Base-by-base conservation (phyloP, 805 yeast species). In the Zygosaccharomyces pseudorouxii region DNA sequence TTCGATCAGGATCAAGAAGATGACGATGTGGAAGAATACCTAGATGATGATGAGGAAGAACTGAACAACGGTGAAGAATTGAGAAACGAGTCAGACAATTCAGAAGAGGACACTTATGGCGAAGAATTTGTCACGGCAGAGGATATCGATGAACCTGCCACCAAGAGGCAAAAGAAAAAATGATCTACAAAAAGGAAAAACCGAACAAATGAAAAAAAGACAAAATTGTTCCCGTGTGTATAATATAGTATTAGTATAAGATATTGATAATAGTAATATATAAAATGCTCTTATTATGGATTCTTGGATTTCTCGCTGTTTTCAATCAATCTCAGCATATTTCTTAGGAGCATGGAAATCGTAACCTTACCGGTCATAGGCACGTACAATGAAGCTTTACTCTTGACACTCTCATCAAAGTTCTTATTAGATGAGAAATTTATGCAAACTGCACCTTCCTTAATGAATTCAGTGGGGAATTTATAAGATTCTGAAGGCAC, bases 321-420 rank as follows among this genome's bases (percentile, higher is more conserved):
- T 43, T 84, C 82, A 55, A 86, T 79, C 55, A 93, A 73, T 56
- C 99, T 79, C 50, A 93, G 69, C 69, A 93, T 73, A 66, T 93
- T 93, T 67, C 99, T 81, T 68, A 93, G 71, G 37, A 93, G 71
- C 97, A 93, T 93, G 51, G 96, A 80, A 53, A 93, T 90, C 33
- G 99, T 93, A 29, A 93, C 98, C 68, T 93, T 93, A 14, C 99
- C 99, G 27, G 89, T 88, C 62, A 89, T 84, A 14, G 99, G 98
- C 30, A 93, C 97, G 63, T 92, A 93, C 38, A 93, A 72, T 1
- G 96, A 84, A 5, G 99, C 98, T 57, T 79, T 84, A 46, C 77
- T 77, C 70, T 92, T 92, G 49, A 93, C 86, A 48, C 79, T 83
- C 20, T 86, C 92, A 53, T 78, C 75, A 66, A 93, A 93, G 71